These are phyloP conservation scores for Aciculoconidium aculeatum DNA, from an alignment of 805 yeast genomes.

Conservation along the genomic window DNA sequence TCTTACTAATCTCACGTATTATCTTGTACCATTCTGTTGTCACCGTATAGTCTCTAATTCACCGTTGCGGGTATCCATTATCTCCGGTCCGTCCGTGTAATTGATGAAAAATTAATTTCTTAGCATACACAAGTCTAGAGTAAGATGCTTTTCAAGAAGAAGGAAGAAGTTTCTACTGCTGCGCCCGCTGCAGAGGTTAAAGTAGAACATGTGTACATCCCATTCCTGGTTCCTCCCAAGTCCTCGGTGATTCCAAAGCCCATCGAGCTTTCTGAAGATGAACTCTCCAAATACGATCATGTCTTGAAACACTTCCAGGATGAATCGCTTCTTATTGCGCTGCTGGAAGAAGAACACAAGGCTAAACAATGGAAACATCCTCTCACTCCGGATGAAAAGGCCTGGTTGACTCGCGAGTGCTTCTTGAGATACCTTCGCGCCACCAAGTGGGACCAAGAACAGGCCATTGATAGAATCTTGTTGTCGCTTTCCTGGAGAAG, in stretches of 20 bases:
- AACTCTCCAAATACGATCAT: conserved; percentile 50
- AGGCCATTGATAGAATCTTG: conserved; percentile 69
- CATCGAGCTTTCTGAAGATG: conserved; percentile 44
- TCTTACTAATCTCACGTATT: too few species aligned
- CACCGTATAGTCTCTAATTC: too few species aligned
- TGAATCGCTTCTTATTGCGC: conserved; percentile 41
- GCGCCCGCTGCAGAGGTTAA: conserved; percentile 3
- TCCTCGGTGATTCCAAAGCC: conserved; percentile 45
- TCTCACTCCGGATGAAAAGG: conserved; percentile 50
- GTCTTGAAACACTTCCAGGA: conserved; percentile 54
- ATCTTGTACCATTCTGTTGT: too few species aligned
- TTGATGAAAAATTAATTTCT: too few species aligned
- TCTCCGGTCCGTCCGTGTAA: too few species aligned
- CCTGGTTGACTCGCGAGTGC: conserved; percentile 94
- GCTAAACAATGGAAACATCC: conserved; percentile 13
- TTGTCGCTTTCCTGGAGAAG: conserved; percentile 89
- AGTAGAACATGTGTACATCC: conserved; percentile 24
- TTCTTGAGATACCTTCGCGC: conserved; percentile 86
- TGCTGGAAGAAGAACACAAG: conserved; percentile 39
- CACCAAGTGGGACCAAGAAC: conserved; percentile 77
- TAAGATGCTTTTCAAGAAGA: too few species aligned
- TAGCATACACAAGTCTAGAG: too few species aligned
- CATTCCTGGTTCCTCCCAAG: conserved; percentile 53
- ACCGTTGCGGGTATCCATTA: too few species aligned
- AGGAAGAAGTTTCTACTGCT: too few species aligned